Base-by-base conservation (phyloP, 352 stramenopile species). In the Phytophthora cryptogea region DNA sequence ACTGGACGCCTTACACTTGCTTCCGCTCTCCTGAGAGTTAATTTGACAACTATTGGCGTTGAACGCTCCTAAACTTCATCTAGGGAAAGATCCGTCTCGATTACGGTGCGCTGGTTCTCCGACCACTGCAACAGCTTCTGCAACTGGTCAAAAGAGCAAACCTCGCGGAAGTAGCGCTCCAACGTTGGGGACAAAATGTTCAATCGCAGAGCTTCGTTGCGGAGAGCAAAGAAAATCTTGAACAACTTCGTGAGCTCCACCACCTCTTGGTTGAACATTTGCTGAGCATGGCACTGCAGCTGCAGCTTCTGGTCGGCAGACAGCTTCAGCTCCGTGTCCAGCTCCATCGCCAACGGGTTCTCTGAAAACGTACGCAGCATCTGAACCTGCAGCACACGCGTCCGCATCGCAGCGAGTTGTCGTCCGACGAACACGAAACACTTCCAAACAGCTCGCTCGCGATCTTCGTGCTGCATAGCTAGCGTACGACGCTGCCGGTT, bases 141-240 rank as follows among this genome's bases (percentile, higher is more conserved):
- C 33, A 95, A 56, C 64, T 95, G 86, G 41, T 91, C 86, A 36
- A 84, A 72, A 30, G 82, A 84, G 63, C 81, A 89, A 40, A 68
- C 37, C 13, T 89, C 80, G 26, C 76, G 78, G 42, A 95, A 84
- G 63, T 82, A 85, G 37, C 54, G 63, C 56, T 95, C 86, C 31
- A 95, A 64, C 28, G 72, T 81, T 13, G 86, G 86, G 5, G 76
- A 78, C 48, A 94, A 37, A n/a, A 87, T 59, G 51, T 87, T 84
- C 8, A 94, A 54, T 23, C 66, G 72, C 47, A 85, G n/a, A 8
- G 85, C 85, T 63, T 90, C 79, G 30, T 76, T 76, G 10, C 85
- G 83, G 33, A 94, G 47, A 2, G 72, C 78, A 44, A 87, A 80
- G 68, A 92, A 94, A 13, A 87, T 76, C 58, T 94, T 94, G 59